Base-by-base conservation (phyloP, 2,329 filamentous ascomycete species). In the Ceratocystis harringtonii region DNA sequence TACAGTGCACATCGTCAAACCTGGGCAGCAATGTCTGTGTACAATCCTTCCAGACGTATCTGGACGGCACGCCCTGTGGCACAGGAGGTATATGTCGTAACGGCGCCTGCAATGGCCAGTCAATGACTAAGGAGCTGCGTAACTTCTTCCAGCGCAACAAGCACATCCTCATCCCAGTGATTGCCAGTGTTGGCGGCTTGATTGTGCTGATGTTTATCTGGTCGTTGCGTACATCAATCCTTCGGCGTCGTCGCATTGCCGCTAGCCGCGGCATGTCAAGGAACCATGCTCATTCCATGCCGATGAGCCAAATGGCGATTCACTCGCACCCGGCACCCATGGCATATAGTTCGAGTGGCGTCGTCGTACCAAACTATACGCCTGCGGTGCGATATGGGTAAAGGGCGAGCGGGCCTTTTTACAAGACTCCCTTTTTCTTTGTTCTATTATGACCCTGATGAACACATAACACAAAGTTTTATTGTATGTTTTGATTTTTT, bases 51-150 rank as follows among this genome's bases (percentile, higher is more conserved):
- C 91, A 96, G 73, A 94, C 95, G 76, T 97, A 95, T 76, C 79
- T 97, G 36, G 94, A 99, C 72, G 94, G 94, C 19, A 97, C 94
- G 0, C 78, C 82, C 1, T 99, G 94, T 73, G 81, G 84, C 63
- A 88, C 87, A 19, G 89, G 90, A 65, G 94, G 94, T 5, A 80
- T 78, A 66, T 99, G 94, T 75, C 73, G 74, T 63, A 92, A 92
- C 70, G 94, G 94, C 55, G 77, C 80, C 70, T 99, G 94, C 76
- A 75, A 81, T 70, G 92, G 90, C 68, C 78, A 84, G 44, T 86
- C 83, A 32, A 81, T 89, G 1, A 80, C 80, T 70, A 86, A 85
- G 68, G 85, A 91, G 75, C 85, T 95, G 68, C 78, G 77, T 64
- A 81, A 80, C 68, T 96, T 90, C 88, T 85, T 97, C 73, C 76